These are phyloP conservation scores for Erythrobasidium hasegawianum DNA, from an alignment of 1,284 basidiomycete species.

Conservation along the genomic window DNA sequence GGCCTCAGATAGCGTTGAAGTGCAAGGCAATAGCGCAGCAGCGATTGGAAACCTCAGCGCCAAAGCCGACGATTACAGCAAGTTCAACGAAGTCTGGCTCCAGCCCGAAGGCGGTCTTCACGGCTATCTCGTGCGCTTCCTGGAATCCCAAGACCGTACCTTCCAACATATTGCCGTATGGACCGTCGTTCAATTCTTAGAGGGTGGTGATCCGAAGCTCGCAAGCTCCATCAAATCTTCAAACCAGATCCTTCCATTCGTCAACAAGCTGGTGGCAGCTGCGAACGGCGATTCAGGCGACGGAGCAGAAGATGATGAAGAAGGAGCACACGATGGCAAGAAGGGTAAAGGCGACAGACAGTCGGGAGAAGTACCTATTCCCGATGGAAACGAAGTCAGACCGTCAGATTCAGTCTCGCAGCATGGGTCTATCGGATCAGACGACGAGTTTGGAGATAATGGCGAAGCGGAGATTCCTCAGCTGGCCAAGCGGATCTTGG, in stretches of 20 bases:
- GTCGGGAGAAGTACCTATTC: slow-evolving; percentile 35
- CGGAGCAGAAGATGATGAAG: slow-evolving; percentile 59
- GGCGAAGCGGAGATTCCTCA: slow-evolving; percentile 56
- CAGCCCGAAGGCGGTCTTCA: slow-evolving; percentile 97
- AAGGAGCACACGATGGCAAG: slow-evolving; percentile 65
- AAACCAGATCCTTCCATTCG: slow-evolving; percentile 72
- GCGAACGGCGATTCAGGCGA: slow-evolving; percentile 57
- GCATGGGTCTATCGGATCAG: slow-evolving; percentile 55
- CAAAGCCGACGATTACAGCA: slow-evolving; percentile 93
- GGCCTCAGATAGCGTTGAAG: slow-evolving; percentile 91
- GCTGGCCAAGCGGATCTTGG: slow-evolving; percentile 26
- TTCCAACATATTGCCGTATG: slow-evolving; percentile 99
- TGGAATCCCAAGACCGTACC: slow-evolving; percentile 91
- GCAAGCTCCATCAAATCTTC: slow-evolving; percentile 84
- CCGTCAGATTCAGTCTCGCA: slow-evolving; percentile 71
- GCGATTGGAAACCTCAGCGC: slow-evolving; percentile 96
- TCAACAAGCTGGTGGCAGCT: slow-evolving; percentile 71
- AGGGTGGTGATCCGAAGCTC: slow-evolving; percentile 87
- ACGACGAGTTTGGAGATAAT: slow-evolving; percentile 61
- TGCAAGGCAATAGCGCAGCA: slow-evolving; percentile 97
- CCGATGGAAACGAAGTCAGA: slow-evolving; percentile 49
- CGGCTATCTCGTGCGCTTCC: slow-evolving; percentile 88
- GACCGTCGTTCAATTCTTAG: slow-evolving; percentile 95
- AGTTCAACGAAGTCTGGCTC: slow-evolving; percentile 97
- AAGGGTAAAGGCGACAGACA: slow-evolving; percentile 12